Conservation (phyloP, 805 yeast genomes). For the Barnettozyma populi region DNA sequence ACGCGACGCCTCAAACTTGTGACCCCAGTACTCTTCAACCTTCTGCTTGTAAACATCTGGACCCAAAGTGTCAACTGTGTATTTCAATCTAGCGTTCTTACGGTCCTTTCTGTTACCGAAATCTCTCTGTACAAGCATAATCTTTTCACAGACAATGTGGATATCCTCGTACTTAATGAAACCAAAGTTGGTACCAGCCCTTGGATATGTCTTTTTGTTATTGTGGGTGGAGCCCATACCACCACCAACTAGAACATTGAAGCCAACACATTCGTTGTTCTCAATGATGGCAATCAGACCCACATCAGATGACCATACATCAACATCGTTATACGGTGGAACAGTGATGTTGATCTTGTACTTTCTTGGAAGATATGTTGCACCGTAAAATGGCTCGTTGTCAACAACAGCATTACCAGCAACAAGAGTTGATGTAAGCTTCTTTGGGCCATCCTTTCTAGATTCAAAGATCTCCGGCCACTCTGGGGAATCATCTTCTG, state of each 20-base stretch:
- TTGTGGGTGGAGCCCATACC: conserved; percentile 99
- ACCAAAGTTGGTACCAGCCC: conserved; percentile 88
- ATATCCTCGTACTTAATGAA: conserved; percentile 63
- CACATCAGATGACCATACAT: conserved; percentile 92
- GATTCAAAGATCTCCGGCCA: conserved; percentile 59
- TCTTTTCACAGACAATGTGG: conserved; percentile 77
- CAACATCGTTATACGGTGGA: conserved; percentile 95
- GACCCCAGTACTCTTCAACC: conserved; percentile 82
- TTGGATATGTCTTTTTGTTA: conserved; percentile 93
- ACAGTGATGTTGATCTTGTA: conserved; percentile 91
- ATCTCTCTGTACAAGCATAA: conserved; percentile 92
- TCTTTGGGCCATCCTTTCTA: conserved; percentile 70
- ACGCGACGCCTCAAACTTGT: conserved; percentile 62
- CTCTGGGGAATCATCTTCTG: conserved; percentile 55
- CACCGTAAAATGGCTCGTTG: conserved; percentile 84
- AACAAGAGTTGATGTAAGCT: conserved; percentile 67
- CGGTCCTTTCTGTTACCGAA: conserved; percentile 92
- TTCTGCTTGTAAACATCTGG: conserved; percentile 72
- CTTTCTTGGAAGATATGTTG: conserved; percentile 88
- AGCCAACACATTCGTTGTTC: conserved; percentile 61
- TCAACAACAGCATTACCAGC: conserved; percentile 81
- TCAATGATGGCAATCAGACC: conserved; percentile 86
- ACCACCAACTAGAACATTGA: conserved; percentile 90
- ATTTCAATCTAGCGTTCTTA: conserved; percentile 96
- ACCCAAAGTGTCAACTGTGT: conserved; percentile 93